Conservation (phyloP, 345 rosid species). For the Syzygium grande region DNA sequence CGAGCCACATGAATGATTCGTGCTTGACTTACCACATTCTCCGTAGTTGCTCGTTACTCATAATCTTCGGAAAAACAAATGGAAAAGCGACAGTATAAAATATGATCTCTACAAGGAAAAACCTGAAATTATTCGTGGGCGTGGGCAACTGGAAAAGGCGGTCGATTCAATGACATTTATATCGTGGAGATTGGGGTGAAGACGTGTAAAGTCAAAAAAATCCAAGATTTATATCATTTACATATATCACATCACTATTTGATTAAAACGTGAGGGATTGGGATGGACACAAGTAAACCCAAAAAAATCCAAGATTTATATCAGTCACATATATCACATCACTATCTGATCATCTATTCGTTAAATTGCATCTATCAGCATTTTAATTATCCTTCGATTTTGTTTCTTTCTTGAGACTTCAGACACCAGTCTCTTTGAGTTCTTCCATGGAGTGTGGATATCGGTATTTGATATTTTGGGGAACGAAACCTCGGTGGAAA, state of each 20-base stretch:
- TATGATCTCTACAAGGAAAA: background rate
- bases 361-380: background rate
- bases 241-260: background rate
- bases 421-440: background rate
- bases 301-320: no score
- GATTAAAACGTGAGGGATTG: background rate
- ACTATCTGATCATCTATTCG: background rate
- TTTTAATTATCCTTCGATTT: accelerated
- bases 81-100: background rate
- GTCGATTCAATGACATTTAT: background rate
- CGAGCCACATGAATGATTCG: background rate
- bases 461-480: background rate
- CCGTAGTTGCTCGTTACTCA: background rate
- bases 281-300: background rate
- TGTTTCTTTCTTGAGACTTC: background rate
- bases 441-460: background rate
- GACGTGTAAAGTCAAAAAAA: background rate
- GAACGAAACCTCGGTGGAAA: background rate
- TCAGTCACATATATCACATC: background rate
- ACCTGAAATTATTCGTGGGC: background rate
- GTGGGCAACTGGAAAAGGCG: background rate
- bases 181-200: background rate
- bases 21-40: background rate
- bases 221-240: background rate
- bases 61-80: background rate